Base-by-base conservation (phyloP, 306 rosid genomes). In the Dalbergia cultrata region DNA sequence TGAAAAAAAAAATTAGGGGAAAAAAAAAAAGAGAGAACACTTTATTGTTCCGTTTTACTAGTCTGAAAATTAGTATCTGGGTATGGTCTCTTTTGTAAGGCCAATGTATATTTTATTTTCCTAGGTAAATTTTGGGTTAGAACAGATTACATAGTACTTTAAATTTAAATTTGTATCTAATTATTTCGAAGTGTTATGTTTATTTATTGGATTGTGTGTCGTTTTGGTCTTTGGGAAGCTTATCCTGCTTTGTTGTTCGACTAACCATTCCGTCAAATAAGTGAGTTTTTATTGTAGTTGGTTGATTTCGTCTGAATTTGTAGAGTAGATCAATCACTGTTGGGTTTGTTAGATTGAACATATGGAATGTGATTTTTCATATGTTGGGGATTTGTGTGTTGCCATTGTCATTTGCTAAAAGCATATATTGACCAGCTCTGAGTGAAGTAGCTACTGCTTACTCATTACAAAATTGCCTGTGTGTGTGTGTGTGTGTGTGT, bases 401-500 rank as follows among this genome's bases (percentile, higher is more conserved):
- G 77, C 44, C 39, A 12, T 22, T 52, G 2, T 53, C 22, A 10
- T 66, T 21, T 56, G 57, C 65, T 45, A 7, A 26, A 26, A 13
- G 9, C 16, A 49, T 50, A 47, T 34, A 49, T 13, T n/a, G 3
- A n/a, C 47, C 14, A 35, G 70, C 77, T 70, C 34, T 57, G 69
- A 14, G 47, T 14, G 59, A 34, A 52, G 50, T 35, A 18, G 65
- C 13, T 8, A 44, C 5, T 8, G 53, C 10, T 68, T 21, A 35
- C 50, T 59, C 49, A 9, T 16, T 58, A 34, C 49, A 76, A 62
- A 9, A 16, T 45, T 79, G 19, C n/a, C 31, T 26, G 41, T n/a
- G 26, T 95, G 19, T 91, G 31, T 26, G 31, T 26, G 93, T 86
- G 84, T 93, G 72, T 95, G 31, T 26, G 31, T 26, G 91, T 86